Base-by-base conservation (phyloP, 805 yeast genomes). In the Lipomyces japonicus region DNA sequence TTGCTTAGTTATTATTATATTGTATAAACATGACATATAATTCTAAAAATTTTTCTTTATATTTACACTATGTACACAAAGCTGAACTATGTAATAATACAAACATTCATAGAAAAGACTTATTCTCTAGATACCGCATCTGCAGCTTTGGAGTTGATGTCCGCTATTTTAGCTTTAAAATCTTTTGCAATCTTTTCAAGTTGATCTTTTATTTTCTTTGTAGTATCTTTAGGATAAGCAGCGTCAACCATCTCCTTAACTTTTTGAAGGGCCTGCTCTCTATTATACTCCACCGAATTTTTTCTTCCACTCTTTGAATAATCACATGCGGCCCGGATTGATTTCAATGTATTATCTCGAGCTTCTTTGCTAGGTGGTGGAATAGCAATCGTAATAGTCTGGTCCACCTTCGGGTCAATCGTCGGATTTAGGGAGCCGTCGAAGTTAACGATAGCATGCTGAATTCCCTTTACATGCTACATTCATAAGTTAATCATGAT, bases 371-470 rank as follows among this genome's bases (percentile, higher is more conserved):
- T 81, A 16, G 82, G 76, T 23, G 88, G 81, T 14, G 95, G 95
- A 51, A 89, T 71, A 1, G 86, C 77, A 16, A 88, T 82, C 57
- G 79, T 80, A 61, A 91, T 71, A 28, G 82, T 74, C 67, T 84
- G 95, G 30, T 82, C 80, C 64, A 84, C 85, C 46, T 78, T 71
- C 1, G 86, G 79, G 51, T 87, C 90, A 21, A 73, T 74, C 63
- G 84, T 90, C 1, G 97, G 95, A 52, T 82, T 87, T 73, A 91
- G 68, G 61, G 86, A 85, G 64, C 86, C 69, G 7, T 78, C 77
- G 0, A 90, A 74, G 1, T 78, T 83, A 52, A 87, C 66, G 18
- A 91, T 80, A 0, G 90, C 75, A 45, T 88, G 81, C 25, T 84
- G 75, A 25, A 91, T 77, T 53, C 77, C 75, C 60, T 86, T 84